Base-by-base conservation (phyloP, 108 stramenopile genomes). In the Seminavis robusta region DNA sequence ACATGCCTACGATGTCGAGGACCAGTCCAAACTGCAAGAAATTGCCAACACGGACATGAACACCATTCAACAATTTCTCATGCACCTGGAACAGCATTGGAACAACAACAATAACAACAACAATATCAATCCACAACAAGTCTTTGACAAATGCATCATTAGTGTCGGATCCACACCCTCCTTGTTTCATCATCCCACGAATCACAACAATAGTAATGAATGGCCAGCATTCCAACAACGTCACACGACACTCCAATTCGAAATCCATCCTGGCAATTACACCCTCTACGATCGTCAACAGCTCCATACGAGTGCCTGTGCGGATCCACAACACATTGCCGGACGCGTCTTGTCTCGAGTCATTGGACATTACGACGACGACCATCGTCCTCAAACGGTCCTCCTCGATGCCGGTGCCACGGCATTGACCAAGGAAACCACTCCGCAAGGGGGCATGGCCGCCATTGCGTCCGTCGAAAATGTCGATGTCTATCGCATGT, bases 361-460 rank as follows among this genome's bases (percentile, higher is more conserved):
- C 15, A 65, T 69, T n/a, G 68, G 68, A 2, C 62, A 69, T 31
- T 69, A 69, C 20, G 46, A 27, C 13, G 44, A 57, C 33, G 43
- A 63, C n/a, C 57, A 69, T 56, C n/a, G n/a, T n/a, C n/a, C n/a
- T n/a, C n/a, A n/a, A n/a, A 52, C 68, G 16, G 50, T 69, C 45
- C 56, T 69, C 56, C 30, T 69, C 26, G 68, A 69, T 41, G 68
- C 68, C 10, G 68, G 68, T 20, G 68, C 68, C 24, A 69, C 68
- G 37, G 68, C 68, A 10, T 57, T 69, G 30, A 64, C 68, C 29
- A 69, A 65, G 46, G 68, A 69, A 33, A 49, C 9, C 21, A 26
- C 68, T 8, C 68, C 68, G 26, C 68, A 69, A 24, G 68, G 68
- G 29, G 61, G 32, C 7, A 41, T 63, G 68, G 56, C 56, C 21